phyloP scores from a whole-genome alignment of 345 rosid genomes.

The Moricandia moricandioides region DNA sequence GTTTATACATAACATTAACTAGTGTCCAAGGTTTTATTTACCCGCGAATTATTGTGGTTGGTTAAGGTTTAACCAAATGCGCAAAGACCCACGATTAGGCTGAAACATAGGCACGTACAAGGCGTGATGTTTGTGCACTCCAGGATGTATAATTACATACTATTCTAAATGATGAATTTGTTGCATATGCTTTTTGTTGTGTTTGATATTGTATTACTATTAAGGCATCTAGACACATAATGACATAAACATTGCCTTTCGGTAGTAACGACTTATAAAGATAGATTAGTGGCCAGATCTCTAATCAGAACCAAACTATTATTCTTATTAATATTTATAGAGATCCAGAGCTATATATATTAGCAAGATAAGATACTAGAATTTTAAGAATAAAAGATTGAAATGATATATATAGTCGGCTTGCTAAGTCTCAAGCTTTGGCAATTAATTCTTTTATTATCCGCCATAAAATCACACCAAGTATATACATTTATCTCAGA shows the following conservation, averaged over 20 bases:
- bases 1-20: neutral
- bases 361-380: neutral
- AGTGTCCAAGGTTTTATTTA: neutral
- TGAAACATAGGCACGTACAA: constrained; percentile 10
- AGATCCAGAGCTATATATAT: neutral
- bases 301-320: neutral
- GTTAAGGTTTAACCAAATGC: constrained; percentile 4
- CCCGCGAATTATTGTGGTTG: neutral
- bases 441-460: too few species aligned
- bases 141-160: neutral
- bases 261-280: neutral
- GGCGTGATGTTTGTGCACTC: constrained; percentile 26
- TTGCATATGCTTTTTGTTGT: constrained; percentile 16
- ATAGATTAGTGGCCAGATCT: neutral
- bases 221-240: neutral
- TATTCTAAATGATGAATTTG: constrained; percentile 6
- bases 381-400: neutral
- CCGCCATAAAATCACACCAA: neutral
- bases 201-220: neutral
- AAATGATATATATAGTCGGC: neutral
- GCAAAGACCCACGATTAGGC: neutral
- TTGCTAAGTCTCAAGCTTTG: neutral
- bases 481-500: neutral
- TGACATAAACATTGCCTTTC: neutral
- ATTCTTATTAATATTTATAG: neutral